These are phyloP conservation scores for Scutellaria barbata DNA, from an alignment of 257 asterid species.

Conservation along the genomic window DNA sequence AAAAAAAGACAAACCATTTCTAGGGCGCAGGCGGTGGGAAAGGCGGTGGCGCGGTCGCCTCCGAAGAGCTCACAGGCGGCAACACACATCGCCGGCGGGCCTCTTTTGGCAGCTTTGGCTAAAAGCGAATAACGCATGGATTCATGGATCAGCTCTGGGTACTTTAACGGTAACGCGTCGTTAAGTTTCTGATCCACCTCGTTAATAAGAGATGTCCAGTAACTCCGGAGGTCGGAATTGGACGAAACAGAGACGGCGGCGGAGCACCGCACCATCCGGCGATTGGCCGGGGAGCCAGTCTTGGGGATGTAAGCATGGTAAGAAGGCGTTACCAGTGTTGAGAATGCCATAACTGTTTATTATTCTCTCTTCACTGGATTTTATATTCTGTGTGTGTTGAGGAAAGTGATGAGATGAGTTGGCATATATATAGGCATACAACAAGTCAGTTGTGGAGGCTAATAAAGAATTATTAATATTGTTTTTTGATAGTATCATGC, in stretches of 20 bases:
- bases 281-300: conserved; percentile 34
- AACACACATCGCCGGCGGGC: conserved; percentile 90
- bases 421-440: neutral
- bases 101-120: conserved; percentile 79
- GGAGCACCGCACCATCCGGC: conserved; percentile 48
- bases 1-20: conserved; percentile 63
- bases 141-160: conserved; percentile 83
- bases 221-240: conserved; percentile 64
- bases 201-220: conserved; percentile 69
- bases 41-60: conserved; percentile 75
- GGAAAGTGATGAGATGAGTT: conserved; percentile 15
- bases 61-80: conserved; percentile 92
- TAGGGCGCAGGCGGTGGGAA: conserved; percentile 96
- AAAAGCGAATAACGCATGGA: conserved; percentile 91
- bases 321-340: conserved; percentile 34
- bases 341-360: conserved; percentile 34
- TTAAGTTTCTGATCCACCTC: conserved; percentile 80
- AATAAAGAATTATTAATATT: too few species aligned
- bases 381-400: neutral
- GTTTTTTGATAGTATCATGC: too few species aligned
- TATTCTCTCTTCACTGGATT: neutral
- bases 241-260: conserved; percentile 41
- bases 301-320: conserved; percentile 31
- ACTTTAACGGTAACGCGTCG: conserved; percentile 70
- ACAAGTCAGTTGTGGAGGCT: neutral